Conservation (phyloP, 2,329 filamentous ascomycete species). For the Botryosphaeria agaves region DNA sequence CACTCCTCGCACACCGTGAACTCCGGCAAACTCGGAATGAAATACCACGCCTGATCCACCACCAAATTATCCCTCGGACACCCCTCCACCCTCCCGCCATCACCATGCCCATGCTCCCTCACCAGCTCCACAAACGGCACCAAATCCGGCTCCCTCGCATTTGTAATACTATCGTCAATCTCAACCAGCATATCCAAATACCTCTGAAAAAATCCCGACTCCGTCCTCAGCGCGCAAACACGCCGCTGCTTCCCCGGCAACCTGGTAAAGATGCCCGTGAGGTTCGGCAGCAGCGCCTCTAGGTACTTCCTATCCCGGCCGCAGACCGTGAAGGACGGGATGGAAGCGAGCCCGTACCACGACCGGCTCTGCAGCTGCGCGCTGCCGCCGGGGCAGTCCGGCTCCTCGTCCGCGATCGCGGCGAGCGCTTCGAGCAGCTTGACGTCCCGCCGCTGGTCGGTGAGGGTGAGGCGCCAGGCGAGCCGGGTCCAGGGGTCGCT, state of each 20-base stretch:
- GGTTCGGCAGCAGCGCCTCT: constrained; percentile 54
- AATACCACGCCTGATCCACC: constrained; percentile 54
- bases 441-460: constrained; percentile 48
- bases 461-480: constrained; percentile 65
- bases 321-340: constrained; percentile 62
- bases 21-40: constrained; percentile 55
- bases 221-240: constrained; percentile 52
- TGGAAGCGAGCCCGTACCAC: constrained; percentile 61
- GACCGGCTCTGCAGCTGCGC: constrained; percentile 38
- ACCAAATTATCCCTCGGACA: constrained; percentile 49
- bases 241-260: constrained; percentile 28
- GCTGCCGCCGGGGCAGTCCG: constrained; percentile 40
- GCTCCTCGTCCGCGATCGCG: constrained; percentile 37
- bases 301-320: constrained; percentile 55
- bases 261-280: constrained; percentile 46
- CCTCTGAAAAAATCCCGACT: constrained; percentile 35
- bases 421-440: constrained; percentile 54
- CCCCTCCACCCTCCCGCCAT: constrained; percentile 39
- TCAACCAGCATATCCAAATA: constrained; percentile 40
- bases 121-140: constrained; percentile 46
- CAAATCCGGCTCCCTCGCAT: constrained; percentile 32
- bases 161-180: constrained; percentile 26
- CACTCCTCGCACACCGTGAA: constrained; percentile 80
- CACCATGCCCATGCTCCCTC: constrained; percentile 31
- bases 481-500: constrained; percentile 69